Evolutionary conservation across 345 rosid genomes (phyloP).

Genomic region (Gossypium mustelinum): DNA sequence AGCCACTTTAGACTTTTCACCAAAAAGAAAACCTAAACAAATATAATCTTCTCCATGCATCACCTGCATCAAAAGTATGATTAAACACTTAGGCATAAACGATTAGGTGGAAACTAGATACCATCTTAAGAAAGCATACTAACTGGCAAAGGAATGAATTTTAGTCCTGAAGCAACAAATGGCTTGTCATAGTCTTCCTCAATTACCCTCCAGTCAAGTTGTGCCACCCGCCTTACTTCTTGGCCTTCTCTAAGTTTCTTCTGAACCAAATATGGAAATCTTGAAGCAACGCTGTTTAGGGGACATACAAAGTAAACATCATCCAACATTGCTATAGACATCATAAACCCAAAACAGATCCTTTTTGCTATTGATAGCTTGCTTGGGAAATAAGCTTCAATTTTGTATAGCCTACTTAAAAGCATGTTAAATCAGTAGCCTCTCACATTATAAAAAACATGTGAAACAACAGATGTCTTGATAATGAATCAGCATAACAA

Average conservation of each 20-base stretch:
- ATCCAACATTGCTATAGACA: slow-evolving; percentile 16
- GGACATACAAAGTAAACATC: slow-evolving; percentile 11
- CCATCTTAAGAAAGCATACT: slow-evolving; percentile 22
- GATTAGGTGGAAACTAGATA: not conserved
- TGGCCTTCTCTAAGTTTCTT: slow-evolving; percentile 90
- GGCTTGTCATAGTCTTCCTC: slow-evolving; percentile 73
- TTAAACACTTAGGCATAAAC: slow-evolving; percentile 7
- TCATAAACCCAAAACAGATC: not conserved
- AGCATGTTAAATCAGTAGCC: not conserved
- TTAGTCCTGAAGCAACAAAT: slow-evolving; percentile 73
- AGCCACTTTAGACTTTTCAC: slow-evolving; percentile 73
- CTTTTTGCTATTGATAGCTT: slow-evolving; percentile 1
- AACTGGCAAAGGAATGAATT: slow-evolving; percentile 86
- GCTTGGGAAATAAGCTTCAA: slow-evolving; percentile 5
- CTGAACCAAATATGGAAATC: slow-evolving; percentile 73
- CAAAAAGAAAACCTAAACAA: slow-evolving; percentile 87
- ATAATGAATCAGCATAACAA: not conserved
- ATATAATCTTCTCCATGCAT: slow-evolving; percentile 99
- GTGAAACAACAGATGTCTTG: not conserved
- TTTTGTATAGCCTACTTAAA: not conserved
- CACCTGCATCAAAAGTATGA: slow-evolving; percentile 48
- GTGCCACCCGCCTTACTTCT: slow-evolving; percentile 93
- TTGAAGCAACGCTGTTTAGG: slow-evolving; percentile 54
- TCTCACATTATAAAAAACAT: not conserved
- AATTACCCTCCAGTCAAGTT: slow-evolving; percentile 83